Evolutionary conservation across 169 alveolate species (phyloP), one percentile per base, ranked within the genome.

Genomic region (Condylostoma magnum): DNA sequence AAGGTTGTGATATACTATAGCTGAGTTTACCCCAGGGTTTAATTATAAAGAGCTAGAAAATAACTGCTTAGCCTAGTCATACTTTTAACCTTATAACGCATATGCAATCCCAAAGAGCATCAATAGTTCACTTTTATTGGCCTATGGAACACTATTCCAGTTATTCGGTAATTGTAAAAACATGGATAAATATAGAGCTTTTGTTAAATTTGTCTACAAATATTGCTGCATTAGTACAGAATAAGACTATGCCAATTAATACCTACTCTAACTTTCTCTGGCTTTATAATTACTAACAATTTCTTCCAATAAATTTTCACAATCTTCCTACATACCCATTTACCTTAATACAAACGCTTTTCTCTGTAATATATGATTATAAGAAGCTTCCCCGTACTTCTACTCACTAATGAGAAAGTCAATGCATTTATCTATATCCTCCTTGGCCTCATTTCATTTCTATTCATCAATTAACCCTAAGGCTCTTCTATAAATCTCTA

Each of bases 1-100:
- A 12, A 63, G 33, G 31, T 63, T 63, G 44, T 63, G 73, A 37
- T 22, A 33, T 20, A 63, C 73, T 43, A 63, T 43, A 31, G 58
- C 38, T 4, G 73, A 20, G 6, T 63, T 63, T 0, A 34, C 58
- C 27, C 57, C 73, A 27, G 73, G 73, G 58, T 63, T 63, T 57
- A 63, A 43, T 20, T 63, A 43, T 5, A 63, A 33, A 43, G 46
- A 41, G 25, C 46, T 57, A 6, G n/a, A 6, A 5, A 63, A 43
- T 4, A 27, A n/a, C 0, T 36, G 44, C 46, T 63, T 63, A 41
- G 73, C 73, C 33, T 63, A 25, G 6, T 1, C 15, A 25, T 20
- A 33, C 28, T 27, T 12, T 4, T 63, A 25, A 4, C 60, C 73
- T 41, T 44, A 15, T 41, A 63, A 46, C 4, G 31, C 20, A 3